Base-by-base conservation (phyloP, 2,329 filamentous ascomycete species). In the Aureobasidium pullulans region DNA sequence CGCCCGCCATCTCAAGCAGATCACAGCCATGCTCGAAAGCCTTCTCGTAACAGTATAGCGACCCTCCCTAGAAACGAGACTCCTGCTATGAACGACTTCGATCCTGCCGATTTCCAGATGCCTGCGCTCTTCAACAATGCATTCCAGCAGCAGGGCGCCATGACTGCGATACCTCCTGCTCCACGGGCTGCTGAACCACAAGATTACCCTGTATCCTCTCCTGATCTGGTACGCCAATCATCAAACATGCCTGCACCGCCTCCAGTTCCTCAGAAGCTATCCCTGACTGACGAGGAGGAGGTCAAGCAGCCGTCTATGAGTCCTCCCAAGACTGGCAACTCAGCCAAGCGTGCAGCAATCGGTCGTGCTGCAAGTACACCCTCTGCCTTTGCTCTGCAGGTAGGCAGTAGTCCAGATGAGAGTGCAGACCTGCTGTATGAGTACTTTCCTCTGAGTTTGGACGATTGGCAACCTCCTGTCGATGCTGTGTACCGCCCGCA, bases 381-480 rank as follows among this genome's bases (percentile, higher is more conserved):
- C 1, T 78, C 75, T 0, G 77, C 75, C 0, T 78, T 79, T 60
- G 74, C 74, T 0, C 69, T 78, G 43, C 76, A 77, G 36, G 70
- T 77, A 2, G 79, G 79, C 65, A 81, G 83, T 69, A 86, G 87
- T 69, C 80, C 88, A 36, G 75, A 85, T 64, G 90, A 96, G 66
- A 87, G 87, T 66, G 86, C 86, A 0, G 92, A 96, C 72, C 77
- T 92, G 64, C 77, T 96, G 16, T 96, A 96, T 70, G 92, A 97
- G 74, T 96, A 97, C 70, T 96, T 97, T 64, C 92, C 92, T 0
- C 79, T 97, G 15, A 91, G 88, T 50, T 76, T 96, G 61, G 91
- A 96, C 71, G 92, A 96, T 69, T 96, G 88, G 88, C 90, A 92
- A 83, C 88, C 88, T 2, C 90, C 90, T 1, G 89, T 95, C 3